Base-by-base conservation (phyloP, 228 moss, liverwort and hornwort genomes). In the Sphagnum magellanicum region DNA sequence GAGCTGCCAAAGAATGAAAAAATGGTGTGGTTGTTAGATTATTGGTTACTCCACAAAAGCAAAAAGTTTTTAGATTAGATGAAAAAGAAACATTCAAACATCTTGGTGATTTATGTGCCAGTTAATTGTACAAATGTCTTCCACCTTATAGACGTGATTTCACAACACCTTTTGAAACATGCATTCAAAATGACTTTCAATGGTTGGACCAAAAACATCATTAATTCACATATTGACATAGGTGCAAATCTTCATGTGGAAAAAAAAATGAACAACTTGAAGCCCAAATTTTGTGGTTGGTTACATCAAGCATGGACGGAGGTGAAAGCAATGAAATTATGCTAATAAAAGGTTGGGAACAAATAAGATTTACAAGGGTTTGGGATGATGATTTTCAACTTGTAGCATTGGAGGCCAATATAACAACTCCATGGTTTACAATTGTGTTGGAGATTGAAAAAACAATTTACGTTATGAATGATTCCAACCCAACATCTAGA, bases 11-110 rank as follows among this genome's bases (percentile, higher is more conserved):
- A 48, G 0, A 0, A 48, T 16, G 0, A 65, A 48, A 65, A 65
- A 65, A 65, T 65, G 65, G 16, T 65, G 14, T 65, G 65, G 65
- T 48, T 65, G 6, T 0, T 65, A 17, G 65, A 65, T 10, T 65
- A 49, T 47, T 65, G 5, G 65, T 50, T 5, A 65, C 5, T 65
- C 6, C 65, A 65, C 65, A 65, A 14, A 65, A 48, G 48, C 47
- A 50, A 17, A 32, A 0, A 65, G 65, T 65, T 65, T 50, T 14
- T 1, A 47, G 50, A 5, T 10, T 65, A 5, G 65, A 49, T 65
- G 15, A 65, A 65, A 50, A 5, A 10, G 6, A 48, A 65, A 14
- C 50, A 65, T 32, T 50, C 65, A 17, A 11, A 1, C 50, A 65
- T 65, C 10, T 10, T 65, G 15, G 16, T 65, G 10, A 48, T 65